Conservation (phyloP, 2,329 filamentous ascomycete species). For the Penicillium glabrum region DNA sequence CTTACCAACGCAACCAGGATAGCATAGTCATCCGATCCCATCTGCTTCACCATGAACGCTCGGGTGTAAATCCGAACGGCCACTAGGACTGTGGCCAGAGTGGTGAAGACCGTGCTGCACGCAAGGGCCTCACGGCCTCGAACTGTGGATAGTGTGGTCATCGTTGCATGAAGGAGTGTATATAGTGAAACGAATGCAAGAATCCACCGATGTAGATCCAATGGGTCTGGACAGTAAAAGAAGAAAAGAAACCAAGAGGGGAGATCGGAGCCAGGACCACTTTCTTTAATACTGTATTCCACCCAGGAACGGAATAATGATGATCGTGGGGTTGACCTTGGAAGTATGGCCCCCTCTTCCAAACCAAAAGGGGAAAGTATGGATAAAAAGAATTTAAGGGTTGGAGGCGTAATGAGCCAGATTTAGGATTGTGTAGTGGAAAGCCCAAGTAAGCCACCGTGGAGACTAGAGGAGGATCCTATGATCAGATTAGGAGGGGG, state of each 20-base stretch:
- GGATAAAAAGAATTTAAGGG: neutral
- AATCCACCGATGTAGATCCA: slow-evolving; percentile 1
- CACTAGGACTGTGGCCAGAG: slow-evolving; percentile 35
- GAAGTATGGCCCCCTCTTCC: neutral
- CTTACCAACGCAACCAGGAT: slow-evolving; percentile 37
- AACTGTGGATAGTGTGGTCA: slow-evolving; percentile 26
- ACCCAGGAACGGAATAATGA: neutral
- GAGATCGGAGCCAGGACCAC: slow-evolving; percentile 9
- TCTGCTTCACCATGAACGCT: slow-evolving; percentile 33
- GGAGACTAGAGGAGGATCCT: neutral
- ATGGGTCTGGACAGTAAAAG: neutral
- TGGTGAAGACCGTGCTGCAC: slow-evolving; percentile 31
- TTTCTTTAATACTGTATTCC: slow-evolving; percentile 12
- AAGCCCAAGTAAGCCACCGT: neutral
- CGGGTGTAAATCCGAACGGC: slow-evolving; percentile 42
- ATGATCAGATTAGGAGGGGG: no score
- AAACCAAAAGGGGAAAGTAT: neutral
- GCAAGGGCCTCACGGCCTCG: slow-evolving; percentile 29
- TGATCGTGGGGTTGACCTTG: slow-evolving; percentile 3
- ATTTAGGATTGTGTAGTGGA: neutral
- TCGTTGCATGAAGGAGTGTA: slow-evolving; percentile 13
- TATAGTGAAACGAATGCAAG: neutral
- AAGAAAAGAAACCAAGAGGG: neutral
- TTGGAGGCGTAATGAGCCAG: neutral
- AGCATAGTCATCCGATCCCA: slow-evolving; percentile 38